Base-by-base conservation (phyloP, 768 basidiomycete species). In the Amylocystis lapponica region DNA sequence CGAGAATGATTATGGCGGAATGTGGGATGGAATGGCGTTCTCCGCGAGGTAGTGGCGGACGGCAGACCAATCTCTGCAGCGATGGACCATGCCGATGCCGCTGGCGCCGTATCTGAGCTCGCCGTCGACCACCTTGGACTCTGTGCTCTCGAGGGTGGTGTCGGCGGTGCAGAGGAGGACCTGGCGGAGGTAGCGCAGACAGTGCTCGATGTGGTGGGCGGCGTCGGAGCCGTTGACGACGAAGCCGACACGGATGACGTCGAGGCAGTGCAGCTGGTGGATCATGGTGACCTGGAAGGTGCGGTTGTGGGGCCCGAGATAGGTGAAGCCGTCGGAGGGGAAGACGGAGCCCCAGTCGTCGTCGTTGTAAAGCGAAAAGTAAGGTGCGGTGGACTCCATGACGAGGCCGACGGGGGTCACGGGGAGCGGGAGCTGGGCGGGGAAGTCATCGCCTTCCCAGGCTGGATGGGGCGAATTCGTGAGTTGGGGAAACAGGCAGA, bases 271-370 rank as follows among this genome's bases (percentile, higher is more conserved):
- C 22, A 61, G 47, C 45, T 59, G 53, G 47, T 61, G 60, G 30
- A 53, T 43, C 52, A 60, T 56, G 27, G 51, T 39, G 26, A 58
- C 27, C 16, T 51, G 43, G 49, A 54, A 57, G 5, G 47, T 51
- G 22, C 46, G 48, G 17, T 49, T 38, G n/a, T 37, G 21, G 5
- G 51, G 45, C 14, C 43, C 41, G 17, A 52, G 36, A 16, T 26
- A 13, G 45, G 21, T 39, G 50, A 43, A 49, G 29, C 47, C 40
- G 40, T 43, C 27, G 16, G 42, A 36, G 17, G 48, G 47, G 41
- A 59, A 67, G 7, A 66, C 50, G 3, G 60, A 54, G 17, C 57
- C 66, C 66, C 66, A 67, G 30, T 65, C 63, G 43, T 58, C 56
- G 43, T 67, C 64, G 45, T 63, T 52, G 45, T 54, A 53, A 12